Evolutionary conservation across 2,329 filamentous ascomycete genomes (phyloP), one percentile per base, ranked within the genome.

Genomic region (Aspergillus pseudoglaucus): DNA sequence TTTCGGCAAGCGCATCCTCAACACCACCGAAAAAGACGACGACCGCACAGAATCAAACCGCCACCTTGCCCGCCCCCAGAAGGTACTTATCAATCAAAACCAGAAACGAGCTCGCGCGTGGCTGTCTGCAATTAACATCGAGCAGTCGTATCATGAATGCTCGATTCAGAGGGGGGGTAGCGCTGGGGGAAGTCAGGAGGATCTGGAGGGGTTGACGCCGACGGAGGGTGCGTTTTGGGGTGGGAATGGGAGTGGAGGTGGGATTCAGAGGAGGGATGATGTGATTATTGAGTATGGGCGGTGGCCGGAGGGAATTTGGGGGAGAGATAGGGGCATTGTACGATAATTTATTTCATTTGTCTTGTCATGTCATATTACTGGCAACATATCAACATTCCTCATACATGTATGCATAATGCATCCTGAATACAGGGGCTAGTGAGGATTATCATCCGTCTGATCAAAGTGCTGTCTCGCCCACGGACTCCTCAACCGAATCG

Each of bases 391-490:
- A 37, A 8, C 33, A 15, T 18, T 14, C 6, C 3, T 37, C 6
- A 37, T 37, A 18, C 9, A 17, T 4, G 3, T 12, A 12, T 4
- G 25, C 10, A 30, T 30, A 30, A 12, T 4, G 25, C 10, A 30
- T 30, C 10, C 10, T 30, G n/a, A n/a, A n/a, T n/a, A n/a, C n/a
- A 6, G 5, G n/a, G 17, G 3, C 10, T 39, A 60, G 38, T 63
- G 61, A 23, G 60, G 59, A 33, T 30, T 51, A 40, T 63, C 61
- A 30, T 61, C 59, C 22, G 47, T 54, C 23, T 56, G 53, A 22
- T 63, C 55, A 25, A 63, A 63, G 46, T 63, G 60, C 45, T 63
- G 58, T 1, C 59, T 32, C 0, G 60, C 60, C 60, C 59, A 62
- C 1, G 59, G 61, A 42, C 60, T 65, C 10, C 57, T 58, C 44